Conservation (phyloP, 2,329 filamentous ascomycete species). For the Fusarium dlaminii region DNA sequence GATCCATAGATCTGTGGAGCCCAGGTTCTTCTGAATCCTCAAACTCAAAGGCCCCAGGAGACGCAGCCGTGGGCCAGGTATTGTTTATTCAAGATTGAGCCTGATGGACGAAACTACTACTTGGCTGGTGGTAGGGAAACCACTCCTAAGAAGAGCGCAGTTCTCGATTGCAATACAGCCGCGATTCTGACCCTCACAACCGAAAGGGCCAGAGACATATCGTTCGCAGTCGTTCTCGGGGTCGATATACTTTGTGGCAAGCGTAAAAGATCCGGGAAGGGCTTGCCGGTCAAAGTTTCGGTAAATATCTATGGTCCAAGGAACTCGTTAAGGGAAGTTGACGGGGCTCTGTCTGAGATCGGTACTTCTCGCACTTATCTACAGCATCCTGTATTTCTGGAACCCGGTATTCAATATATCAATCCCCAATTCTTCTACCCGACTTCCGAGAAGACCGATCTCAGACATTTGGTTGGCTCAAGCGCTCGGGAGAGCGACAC, state of each 20-base stretch:
- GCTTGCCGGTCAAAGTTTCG: accelerated
- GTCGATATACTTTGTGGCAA: accelerated
- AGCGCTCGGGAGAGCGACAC: accelerated
- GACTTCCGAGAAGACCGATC: background rate
- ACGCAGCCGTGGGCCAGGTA: background rate
- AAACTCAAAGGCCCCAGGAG: accelerated
- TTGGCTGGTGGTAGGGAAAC: accelerated
- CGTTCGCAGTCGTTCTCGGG: background rate
- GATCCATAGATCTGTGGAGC: background rate
- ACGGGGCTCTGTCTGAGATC: background rate
- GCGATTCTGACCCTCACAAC: background rate
- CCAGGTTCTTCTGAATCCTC: background rate
- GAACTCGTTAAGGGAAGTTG: accelerated
- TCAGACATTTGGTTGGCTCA: background rate
- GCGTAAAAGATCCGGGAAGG: accelerated
- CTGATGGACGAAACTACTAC: background rate
- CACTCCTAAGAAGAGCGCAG: background rate
- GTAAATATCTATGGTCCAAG: background rate
- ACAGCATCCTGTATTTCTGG: background rate
- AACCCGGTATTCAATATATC: background rate
- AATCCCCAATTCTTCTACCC: background rate
- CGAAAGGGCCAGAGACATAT: accelerated
- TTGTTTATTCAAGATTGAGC: background rate
- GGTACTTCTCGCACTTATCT: background rate
- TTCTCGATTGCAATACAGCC: background rate